These are phyloP conservation scores for Senna tora DNA, from an alignment of 306 rosid genomes.

Conservation along the genomic window DNA sequence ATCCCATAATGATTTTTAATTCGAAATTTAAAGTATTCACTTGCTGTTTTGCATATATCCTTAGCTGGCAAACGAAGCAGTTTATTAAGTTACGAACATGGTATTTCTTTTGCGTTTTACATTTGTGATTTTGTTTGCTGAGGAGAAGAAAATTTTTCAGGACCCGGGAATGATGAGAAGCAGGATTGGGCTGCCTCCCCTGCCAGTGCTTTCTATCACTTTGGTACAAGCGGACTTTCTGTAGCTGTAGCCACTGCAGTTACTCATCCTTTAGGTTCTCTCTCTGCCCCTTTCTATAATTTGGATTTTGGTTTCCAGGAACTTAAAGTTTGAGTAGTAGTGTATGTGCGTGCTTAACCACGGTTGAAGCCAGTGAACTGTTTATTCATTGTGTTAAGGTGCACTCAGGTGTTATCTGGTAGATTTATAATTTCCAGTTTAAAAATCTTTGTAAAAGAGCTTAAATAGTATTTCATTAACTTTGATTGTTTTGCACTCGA, in stretches of 20 bases:
- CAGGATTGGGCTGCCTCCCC: conserved; percentile 67
- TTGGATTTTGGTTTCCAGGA: conserved; percentile 15
- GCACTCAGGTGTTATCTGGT: background rate
- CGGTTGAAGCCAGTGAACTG: background rate
- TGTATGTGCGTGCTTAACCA: background rate
- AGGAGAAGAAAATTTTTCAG: conserved; percentile 40
- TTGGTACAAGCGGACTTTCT: conserved; percentile 82
- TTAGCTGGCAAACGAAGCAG: background rate
- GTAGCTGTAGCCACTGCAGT: conserved; percentile 78
- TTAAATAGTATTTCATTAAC: background rate
- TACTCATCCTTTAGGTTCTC: conserved; percentile 86
- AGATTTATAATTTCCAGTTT: background rate
- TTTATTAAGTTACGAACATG: background rate
- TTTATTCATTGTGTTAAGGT: background rate
- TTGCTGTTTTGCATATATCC: background rate
- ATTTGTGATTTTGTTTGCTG: background rate
- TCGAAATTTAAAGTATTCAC: background rate
- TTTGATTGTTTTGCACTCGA: conserved; percentile 8
- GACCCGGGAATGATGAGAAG: conserved; percentile 47
- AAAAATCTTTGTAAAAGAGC: background rate
- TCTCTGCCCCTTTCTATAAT: background rate
- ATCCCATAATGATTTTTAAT: background rate
- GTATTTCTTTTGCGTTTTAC: background rate
- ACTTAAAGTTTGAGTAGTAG: background rate
- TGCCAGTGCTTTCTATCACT: conserved; percentile 62